Evolutionary conservation across 768 basidiomycete genomes (phyloP).

Genomic region (Wakefieldia striispora): DNA sequence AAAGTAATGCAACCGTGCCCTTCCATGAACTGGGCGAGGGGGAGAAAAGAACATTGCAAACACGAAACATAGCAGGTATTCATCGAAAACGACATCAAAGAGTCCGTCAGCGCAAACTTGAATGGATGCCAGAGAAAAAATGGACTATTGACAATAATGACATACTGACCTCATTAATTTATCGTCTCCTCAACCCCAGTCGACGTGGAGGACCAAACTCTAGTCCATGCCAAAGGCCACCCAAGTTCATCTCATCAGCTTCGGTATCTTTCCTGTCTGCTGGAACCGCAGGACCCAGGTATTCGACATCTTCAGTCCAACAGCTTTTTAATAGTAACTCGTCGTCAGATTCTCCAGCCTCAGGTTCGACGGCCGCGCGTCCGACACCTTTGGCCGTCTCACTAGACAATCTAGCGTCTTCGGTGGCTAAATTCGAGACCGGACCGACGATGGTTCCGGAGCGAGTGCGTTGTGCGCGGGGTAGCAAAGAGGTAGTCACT

Average conservation of each 20-base stretch:
- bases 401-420: neutral
- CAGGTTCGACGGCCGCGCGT: constrained; percentile 1
- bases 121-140: neutral
- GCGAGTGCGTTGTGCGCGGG: constrained; percentile 40
- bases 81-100: neutral
- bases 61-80: neutral
- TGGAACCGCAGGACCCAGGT: constrained; percentile 18
- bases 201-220: constrained; percentile 7
- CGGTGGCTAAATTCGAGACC: constrained; percentile 21
- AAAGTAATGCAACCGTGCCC: neutral
- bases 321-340: constrained; percentile 18
- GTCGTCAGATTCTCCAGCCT: constrained; percentile 23
- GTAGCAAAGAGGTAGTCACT: neutral
- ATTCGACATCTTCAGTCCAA: constrained; percentile 23
- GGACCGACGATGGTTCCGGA: constrained; percentile 47
- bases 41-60: neutral
- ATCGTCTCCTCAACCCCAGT: constrained; percentile 10
- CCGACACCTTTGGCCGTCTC: neutral
- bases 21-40: neutral
- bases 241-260: constrained; percentile 32
- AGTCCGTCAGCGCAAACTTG: neutral
- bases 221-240: constrained; percentile 8
- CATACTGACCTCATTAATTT: neutral
- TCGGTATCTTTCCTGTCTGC: neutral
- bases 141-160: neutral